Conservation (phyloP, 1,284 basidiomycete species). For the Ganoderma sinense region DNA sequence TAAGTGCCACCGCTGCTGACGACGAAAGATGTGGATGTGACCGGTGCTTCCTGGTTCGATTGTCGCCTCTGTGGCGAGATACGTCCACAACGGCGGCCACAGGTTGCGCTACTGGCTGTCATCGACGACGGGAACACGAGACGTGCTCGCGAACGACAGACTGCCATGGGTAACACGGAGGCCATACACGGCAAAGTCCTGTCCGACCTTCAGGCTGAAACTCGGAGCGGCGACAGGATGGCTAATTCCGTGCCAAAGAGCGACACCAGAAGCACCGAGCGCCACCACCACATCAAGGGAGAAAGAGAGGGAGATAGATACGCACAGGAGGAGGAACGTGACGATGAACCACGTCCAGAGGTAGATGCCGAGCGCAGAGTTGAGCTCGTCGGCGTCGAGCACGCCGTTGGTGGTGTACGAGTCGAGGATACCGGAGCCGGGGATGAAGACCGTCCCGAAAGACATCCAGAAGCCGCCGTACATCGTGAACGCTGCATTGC, state of each 20-base stretch:
- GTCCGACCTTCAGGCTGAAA: not conserved
- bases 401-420: conserved; percentile 52
- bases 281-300: not conserved
- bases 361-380: conserved; percentile 70
- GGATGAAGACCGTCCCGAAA: conserved; percentile 72
- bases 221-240: not conserved
- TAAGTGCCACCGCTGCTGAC: not conserved
- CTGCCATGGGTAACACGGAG: not conserved
- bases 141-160: not conserved
- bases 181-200: not conserved
- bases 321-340: conserved; percentile 69
- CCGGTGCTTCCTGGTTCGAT: not conserved
- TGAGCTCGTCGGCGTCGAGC: conserved; percentile 46
- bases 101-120: too few species aligned
- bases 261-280: not conserved
- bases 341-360: conserved; percentile 77
- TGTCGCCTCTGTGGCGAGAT: not conserved
- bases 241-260: not conserved
- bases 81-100: too few species aligned
- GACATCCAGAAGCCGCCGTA: conserved; percentile 91
- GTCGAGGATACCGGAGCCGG: conserved; percentile 62
- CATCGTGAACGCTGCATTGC: conserved; percentile 81
- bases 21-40: not conserved
- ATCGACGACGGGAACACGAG: not conserved
- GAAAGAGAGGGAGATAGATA: conserved; percentile 20